A percentile compares a stretch with the other conserved stretches of the same genome.
These are phyloP conservation scores for Moniliophthora roreri DNA, from an alignment of 1,284 basidiomycete species.

Conservation along the genomic window DNA sequence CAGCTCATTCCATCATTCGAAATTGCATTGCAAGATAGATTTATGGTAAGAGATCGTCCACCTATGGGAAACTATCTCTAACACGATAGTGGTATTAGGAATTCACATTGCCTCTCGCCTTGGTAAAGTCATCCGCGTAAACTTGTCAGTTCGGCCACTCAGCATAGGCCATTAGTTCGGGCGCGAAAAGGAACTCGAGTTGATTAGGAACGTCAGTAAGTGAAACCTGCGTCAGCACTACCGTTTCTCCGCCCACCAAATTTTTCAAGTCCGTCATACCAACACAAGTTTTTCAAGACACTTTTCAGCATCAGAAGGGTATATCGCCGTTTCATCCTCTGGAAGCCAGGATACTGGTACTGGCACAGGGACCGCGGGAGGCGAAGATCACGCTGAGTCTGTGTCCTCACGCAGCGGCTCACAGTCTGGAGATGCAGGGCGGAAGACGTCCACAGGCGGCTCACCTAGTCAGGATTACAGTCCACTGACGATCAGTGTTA, in stretches of 20 bases:
- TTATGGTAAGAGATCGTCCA: slow-evolving; percentile 42
- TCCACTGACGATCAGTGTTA: slow-evolving; percentile 28
- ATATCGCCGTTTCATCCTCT: slow-evolving; percentile 36
- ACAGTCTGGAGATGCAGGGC: slow-evolving; percentile 5
- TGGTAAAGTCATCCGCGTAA: slow-evolving; percentile 38
- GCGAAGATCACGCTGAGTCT: slow-evolving; percentile 45
- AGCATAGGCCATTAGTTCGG: slow-evolving; percentile 48
- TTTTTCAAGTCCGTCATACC: slow-evolving; percentile 47
- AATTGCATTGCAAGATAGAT: slow-evolving; percentile 61
- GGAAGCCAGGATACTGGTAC: slow-evolving; percentile 34
- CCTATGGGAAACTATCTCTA: too few relatives aligned
- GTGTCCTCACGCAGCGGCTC: slow-evolving; percentile 44
- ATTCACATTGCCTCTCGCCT: slow-evolving; percentile 64
- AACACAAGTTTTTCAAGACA: slow-evolving; percentile 62
- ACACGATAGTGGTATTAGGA: slow-evolving; percentile 36
- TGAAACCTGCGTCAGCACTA: slow-evolving; percentile 14
- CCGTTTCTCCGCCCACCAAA: background rate
- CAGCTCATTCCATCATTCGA: slow-evolving; percentile 69
- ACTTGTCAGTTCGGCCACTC: slow-evolving; percentile 8
- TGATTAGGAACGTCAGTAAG: slow-evolving; percentile 61
- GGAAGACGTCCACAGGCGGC: slow-evolving; percentile 5
- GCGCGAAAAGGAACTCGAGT: slow-evolving; percentile 66
- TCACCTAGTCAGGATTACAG: slow-evolving; percentile 17
- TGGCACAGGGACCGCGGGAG: slow-evolving; percentile 22
- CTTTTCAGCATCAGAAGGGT: slow-evolving; percentile 42